Conservation (phyloP, 768 basidiomycete genomes). For the Tylopilus sp. region DNA sequence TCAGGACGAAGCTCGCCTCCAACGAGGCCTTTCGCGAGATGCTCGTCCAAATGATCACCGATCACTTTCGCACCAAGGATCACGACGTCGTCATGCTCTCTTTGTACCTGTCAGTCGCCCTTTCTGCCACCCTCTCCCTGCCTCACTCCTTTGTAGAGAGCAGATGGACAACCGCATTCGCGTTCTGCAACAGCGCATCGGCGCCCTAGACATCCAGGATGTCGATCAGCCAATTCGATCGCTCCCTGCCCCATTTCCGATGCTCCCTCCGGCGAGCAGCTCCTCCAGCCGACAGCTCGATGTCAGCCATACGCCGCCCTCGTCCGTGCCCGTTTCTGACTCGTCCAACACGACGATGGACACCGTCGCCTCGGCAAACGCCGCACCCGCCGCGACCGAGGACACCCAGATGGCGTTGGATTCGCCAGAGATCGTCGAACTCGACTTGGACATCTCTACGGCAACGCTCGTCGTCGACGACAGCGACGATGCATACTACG, state of each 20-base stretch:
- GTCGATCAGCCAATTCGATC: not conserved
- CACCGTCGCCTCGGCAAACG: not conserved
- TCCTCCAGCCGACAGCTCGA: constrained; percentile 1
- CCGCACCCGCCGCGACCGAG: not conserved
- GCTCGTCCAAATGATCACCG: constrained; percentile 23
- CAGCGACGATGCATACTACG: constrained; percentile 51
- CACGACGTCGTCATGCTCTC: constrained; percentile 43
- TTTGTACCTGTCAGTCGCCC: constrained; percentile 35
- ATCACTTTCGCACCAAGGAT: constrained; percentile 20
- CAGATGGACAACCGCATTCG: constrained; percentile 36
- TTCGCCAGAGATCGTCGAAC: constrained; percentile 15
- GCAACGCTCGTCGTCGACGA: constrained; percentile 25
- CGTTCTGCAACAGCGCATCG: constrained; percentile 37
- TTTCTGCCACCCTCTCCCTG: not conserved
- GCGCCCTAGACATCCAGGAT: constrained; percentile 7
- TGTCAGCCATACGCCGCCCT: constrained; percentile 8
- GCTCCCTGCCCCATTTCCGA: not conserved
- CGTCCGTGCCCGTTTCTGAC: constrained; percentile 17
- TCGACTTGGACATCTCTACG: constrained; percentile 22
- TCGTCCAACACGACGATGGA: constrained; percentile 13
- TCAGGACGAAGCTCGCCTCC: constrained; percentile 22
- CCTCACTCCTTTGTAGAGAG: constrained; percentile 26
- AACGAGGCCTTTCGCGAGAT: constrained; percentile 16
- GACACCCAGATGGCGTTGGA: constrained; percentile 4
- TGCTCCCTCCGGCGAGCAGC: not conserved